A percentile compares a stretch with the other conserved stretches of the same genome.
phyloP scores from a whole-genome alignment of 768 basidiomycete species.

The Auricularia heimuer region DNA sequence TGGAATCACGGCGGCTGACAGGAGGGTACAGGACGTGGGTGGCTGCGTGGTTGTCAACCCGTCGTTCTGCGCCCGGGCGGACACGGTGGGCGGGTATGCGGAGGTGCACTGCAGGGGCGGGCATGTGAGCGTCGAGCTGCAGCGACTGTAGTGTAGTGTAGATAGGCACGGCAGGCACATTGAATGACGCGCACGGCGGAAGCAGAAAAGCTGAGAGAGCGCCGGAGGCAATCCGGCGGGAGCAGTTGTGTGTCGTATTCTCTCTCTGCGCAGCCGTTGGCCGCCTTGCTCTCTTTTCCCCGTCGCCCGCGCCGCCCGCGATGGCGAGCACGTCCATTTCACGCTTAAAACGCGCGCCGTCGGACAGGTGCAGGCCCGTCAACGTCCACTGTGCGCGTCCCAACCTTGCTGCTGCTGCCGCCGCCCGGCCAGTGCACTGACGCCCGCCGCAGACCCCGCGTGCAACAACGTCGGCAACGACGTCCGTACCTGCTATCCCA shows the following conservation, averaged over 20 bases:
- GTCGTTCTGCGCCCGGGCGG: conserved; percentile 41
- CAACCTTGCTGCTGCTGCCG: neutral
- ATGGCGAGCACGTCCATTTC: neutral
- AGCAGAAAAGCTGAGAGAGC: no score
- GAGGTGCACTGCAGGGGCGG: neutral
- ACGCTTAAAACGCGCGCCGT: neutral
- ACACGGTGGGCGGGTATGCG: neutral
- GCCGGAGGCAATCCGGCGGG: no score
- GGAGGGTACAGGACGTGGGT: conserved; percentile 52
- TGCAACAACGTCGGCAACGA: conserved; percentile 44
- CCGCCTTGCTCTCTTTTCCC: no score
- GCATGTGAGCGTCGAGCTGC: neutral
- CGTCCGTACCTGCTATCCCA: conserved; percentile 72
- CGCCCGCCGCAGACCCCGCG: conserved; percentile 16
- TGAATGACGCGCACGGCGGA: no score
- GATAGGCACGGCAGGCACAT: no score
- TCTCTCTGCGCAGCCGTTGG: no score
- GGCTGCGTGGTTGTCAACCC: conserved; percentile 79
- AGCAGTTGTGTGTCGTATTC: no score
- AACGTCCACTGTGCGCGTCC: neutral
- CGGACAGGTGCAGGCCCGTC: neutral
- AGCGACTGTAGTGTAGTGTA: no score
- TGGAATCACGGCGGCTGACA: neutral
- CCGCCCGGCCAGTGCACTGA: neutral
- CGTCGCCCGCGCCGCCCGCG: neutral